phyloP scores from a whole-genome alignment of 768 basidiomycete species.

The Kwoniella sp. region DNA sequence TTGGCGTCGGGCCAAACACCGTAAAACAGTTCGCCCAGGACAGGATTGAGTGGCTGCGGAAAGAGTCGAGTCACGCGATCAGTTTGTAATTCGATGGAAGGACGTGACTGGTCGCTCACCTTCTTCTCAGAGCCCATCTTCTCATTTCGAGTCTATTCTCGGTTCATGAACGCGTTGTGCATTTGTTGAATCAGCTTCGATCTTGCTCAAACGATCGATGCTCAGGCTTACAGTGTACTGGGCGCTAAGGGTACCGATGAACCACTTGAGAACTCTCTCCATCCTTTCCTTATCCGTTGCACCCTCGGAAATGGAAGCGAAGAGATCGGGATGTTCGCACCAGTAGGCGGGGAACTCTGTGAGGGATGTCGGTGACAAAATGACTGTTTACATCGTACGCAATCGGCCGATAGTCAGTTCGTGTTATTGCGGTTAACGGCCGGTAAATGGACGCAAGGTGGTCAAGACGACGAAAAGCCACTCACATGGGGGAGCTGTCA shows the following conservation, averaged over 20 bases:
- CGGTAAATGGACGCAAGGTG: no score
- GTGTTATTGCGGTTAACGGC: background rate
- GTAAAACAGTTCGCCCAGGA: conserved; percentile 83
- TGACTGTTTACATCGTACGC: conserved; percentile 59
- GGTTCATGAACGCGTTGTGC: background rate
- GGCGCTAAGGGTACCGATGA: conserved; percentile 92
- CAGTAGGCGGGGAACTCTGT: conserved; percentile 97
- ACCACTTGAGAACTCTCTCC: conserved; percentile 87
- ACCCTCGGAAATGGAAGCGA: conserved; percentile 80
- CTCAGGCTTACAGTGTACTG: conserved; percentile 60
- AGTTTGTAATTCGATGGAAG: background rate
- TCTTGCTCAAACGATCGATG: conserved; percentile 10
- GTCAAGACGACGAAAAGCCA: no score
- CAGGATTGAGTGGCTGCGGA: conserved; percentile 86
- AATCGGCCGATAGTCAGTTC: background rate
- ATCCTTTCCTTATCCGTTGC: conserved; percentile 72
- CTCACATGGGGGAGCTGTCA: conserved; percentile 58
- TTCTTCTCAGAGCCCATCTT: conserved; percentile 98
- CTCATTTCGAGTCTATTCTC: conserved; percentile 78
- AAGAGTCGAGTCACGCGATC: background rate
- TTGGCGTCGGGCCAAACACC: conserved; percentile 78
- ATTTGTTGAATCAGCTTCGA: no score
- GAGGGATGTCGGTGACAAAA: conserved; percentile 83
- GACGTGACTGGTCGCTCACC: conserved; percentile 57
- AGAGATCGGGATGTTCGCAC: conserved; percentile 90